Base-by-base conservation (phyloP, 768 basidiomycete species). In the Pluteus cervinus region DNA sequence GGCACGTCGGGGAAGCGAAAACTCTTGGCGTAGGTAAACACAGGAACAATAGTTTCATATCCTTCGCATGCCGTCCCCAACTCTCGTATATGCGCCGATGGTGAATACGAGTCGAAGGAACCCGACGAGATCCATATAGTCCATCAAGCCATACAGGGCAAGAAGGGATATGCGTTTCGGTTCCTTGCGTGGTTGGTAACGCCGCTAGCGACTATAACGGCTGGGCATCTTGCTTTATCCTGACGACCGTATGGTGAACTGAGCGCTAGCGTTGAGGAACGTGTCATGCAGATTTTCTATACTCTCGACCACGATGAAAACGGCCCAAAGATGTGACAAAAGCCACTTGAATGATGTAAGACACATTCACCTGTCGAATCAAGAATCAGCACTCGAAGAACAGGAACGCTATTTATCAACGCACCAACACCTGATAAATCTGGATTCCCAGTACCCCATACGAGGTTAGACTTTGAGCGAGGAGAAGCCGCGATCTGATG, bases 241-340 rank as follows among this genome's bases (percentile, higher is more conserved):
- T 37, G 29, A 48, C 31, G 16, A 48, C 44, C 7, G 47, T 39
- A 48, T 48, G 25, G 43, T 42, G 37, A 48, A 45, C n/a, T 45
- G 47, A 8, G 47, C 46, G 4, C 43, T 41, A 9, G 40, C 37
- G 26, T 48, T 35, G 18, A 48, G 43, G 33, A 44, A 48, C 5
- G 33, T 21, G 20, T 33, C 31, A 26, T 48, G 47, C 11, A 48
- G 26, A 11, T 18, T 14, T 21, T n/a, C n/a, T n/a, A n/a, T n/a
- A 39, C 14, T 23, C 17, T 16, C 39, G 29, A n/a, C n/a, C n/a
- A 24, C 43, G 43, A 10, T 45, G 35, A 1, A 48, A 12, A 12
- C 44, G 47, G 10, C 44, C 44, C 22, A 37, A 45, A 15, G 45
- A 25, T 21, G 45, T 33, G 14, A 41, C 38, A 3, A 48, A 41